phyloP scores from a whole-genome alignment of 176 grass and related monocot genomes.

The Themeda triandra region DNA sequence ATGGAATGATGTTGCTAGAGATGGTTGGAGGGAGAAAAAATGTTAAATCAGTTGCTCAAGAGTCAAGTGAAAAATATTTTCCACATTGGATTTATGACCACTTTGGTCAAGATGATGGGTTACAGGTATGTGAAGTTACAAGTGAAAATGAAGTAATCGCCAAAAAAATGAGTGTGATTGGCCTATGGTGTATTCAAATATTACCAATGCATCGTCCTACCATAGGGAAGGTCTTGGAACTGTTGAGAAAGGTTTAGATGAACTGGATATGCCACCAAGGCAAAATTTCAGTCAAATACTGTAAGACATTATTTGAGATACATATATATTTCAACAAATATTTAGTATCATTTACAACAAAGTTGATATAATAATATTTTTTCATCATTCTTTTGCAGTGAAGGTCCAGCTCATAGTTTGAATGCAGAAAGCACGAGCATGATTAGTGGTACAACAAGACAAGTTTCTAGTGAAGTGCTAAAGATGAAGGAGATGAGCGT shows the following conservation, averaged over 20 bases:
- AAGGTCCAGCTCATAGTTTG: not conserved
- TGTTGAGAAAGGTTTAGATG: constrained; percentile 41
- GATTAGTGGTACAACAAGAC: not conserved
- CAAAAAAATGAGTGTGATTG: constrained; percentile 18
- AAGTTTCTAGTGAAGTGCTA: not conserved
- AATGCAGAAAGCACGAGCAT: not conserved
- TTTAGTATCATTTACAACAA: not conserved
- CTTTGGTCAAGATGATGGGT: constrained; percentile 14
- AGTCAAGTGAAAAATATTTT: constrained; percentile 40
- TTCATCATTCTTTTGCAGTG: not conserved
- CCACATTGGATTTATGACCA: constrained; percentile 61
- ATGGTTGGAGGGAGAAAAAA: constrained; percentile 58
- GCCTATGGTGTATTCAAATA: constrained; percentile 30
- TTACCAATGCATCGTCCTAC: constrained; percentile 50
- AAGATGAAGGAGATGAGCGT: not conserved
- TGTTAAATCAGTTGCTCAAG: not conserved
- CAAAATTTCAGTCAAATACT: not conserved
- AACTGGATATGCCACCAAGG: constrained; percentile 37
- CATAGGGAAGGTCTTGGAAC: constrained; percentile 53
- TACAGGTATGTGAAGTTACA: constrained; percentile 21
- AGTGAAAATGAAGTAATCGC: not conserved
- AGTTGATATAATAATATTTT: not conserved
- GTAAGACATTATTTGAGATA: not conserved
- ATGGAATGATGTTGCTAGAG: constrained; percentile 58
- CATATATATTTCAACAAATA: not conserved